Base-by-base conservation (phyloP, 306 rosid species). In the Dalbergia cultrata region DNA sequence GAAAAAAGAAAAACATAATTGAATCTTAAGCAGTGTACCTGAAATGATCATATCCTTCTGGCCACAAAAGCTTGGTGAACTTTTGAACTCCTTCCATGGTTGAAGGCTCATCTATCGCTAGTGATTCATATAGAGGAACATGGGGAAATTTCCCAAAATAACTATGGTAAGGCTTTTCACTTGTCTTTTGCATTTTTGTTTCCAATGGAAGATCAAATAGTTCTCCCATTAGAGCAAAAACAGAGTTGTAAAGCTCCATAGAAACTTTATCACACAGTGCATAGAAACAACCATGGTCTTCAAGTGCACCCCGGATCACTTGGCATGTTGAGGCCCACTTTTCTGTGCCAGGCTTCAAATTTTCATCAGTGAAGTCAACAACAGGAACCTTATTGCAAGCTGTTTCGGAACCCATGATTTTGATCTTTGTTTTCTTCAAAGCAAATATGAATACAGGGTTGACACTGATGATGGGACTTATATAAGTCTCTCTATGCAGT, bases 201-300 rank as follows among this genome's bases (percentile, higher is more conserved):
- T 80, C 87, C 64, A 80, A 9, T 43, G 85, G 85, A 62, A 84
- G 87, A 84, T 80, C 52, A 69, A 80, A 80, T 6, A 70, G 31
- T 63, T 84, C 79, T 75, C 26, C 59, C 70, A 84, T 84, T 21
- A 76, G 53, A 61, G 43, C 5, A 45, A 84, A 76, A 41, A 84
- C 76, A 1, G 85, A 80, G 72, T 80, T 75, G 60, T 80, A 13
- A 75, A 84, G 85, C n/a, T 63, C 67, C 67, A 26, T 70, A 9
- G 87, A 31, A 70, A 70, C 58, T 64, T 70, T 54, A 69, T 75
- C 56, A 70, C n/a, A 63, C n/a, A 56, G 1, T 0, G 70, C 85
- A 56, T 69, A 80, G 12, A 84, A 80, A 10, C 74, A 70, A 31
- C 85, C 87, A 62, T 80, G 68, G 21, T 65, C 71, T 60, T 84